Percentiles rank a stretch among this genome's conserved stretches.
These are phyloP conservation scores for Mycena crocata DNA, from an alignment of 768 basidiomycete genomes.

Conservation along the genomic window DNA sequence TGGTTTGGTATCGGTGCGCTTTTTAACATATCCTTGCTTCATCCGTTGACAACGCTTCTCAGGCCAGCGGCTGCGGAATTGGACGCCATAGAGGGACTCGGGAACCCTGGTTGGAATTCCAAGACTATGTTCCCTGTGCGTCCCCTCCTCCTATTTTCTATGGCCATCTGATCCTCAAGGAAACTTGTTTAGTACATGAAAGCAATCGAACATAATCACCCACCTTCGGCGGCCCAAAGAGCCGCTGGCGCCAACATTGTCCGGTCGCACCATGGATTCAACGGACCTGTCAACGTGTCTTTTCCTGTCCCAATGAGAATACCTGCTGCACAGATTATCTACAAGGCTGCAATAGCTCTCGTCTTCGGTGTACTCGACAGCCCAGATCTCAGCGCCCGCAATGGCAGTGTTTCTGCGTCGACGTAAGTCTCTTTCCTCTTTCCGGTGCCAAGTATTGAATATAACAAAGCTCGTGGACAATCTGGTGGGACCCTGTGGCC, in stretches of 20 bases:
- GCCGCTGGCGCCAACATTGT: conserved; percentile 18
- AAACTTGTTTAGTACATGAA: conserved; percentile 28
- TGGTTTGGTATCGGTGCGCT: conserved; percentile 31
- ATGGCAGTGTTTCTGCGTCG: conserved; percentile 18
- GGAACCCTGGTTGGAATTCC: conserved; percentile 30
- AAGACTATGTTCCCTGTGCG: conserved; percentile 15
- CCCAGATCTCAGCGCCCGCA: conserved; percentile 24
- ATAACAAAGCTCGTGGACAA: conserved; percentile 26
- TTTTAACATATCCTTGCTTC: neutral
- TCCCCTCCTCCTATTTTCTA: neutral
- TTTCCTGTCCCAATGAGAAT: conserved; percentile 31
- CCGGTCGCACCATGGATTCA: conserved; percentile 14
- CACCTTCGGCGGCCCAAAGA: conserved; percentile 23
- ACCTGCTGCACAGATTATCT: conserved; percentile 23
- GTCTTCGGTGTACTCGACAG: conserved; percentile 19
- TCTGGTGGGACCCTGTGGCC: conserved; percentile 31
- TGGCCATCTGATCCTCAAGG: neutral
- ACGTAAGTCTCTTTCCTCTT: conserved; percentile 12
- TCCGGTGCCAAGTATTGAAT: neutral
- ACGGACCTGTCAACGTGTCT: conserved; percentile 23
- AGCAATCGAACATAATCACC: conserved; percentile 28
- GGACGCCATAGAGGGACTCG: conserved; percentile 26
- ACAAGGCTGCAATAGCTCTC: conserved; percentile 27
- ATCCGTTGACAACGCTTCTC: neutral
- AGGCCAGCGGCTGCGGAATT: conserved; percentile 20